phyloP scores from a whole-genome alignment of 768 basidiomycete genomes.

The Pleurotus djamor region DNA sequence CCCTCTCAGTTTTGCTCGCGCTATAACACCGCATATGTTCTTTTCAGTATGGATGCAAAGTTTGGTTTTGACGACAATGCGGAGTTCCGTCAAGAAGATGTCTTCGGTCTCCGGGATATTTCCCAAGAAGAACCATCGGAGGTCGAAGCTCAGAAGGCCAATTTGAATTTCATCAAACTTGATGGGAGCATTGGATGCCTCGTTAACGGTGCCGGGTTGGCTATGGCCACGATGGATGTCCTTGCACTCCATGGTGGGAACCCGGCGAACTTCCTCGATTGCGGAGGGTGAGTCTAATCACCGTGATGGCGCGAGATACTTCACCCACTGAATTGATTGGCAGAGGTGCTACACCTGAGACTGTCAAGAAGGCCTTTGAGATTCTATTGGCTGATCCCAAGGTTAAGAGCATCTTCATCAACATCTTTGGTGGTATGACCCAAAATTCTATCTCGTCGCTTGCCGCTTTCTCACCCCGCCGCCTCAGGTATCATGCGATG shows the following conservation, averaged over 20 bases:
- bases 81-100: constrained; percentile 92
- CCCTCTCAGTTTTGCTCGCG: background rate
- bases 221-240: constrained; percentile 99
- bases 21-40: background rate
- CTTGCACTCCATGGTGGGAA: constrained; percentile 93
- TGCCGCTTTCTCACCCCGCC: background rate
- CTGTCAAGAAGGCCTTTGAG: constrained; percentile 99
- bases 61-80: constrained; percentile 99
- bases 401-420: constrained; percentile 99
- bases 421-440: constrained; percentile 83
- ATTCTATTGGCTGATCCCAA: constrained; percentile 87
- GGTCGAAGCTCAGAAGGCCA: constrained; percentile 95
- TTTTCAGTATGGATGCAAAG: constrained; percentile 95
- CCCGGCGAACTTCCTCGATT: constrained; percentile 98
- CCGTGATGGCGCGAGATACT: background rate
- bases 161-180: constrained; percentile 98
- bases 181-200: constrained; percentile 97
- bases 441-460: background rate
- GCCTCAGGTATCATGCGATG: constrained; percentile 92
- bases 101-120: constrained; percentile 87
- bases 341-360: constrained; percentile 97
- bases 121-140: constrained; percentile 97
- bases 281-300: constrained; percentile 71
- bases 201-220: constrained; percentile 97
- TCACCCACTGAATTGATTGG: background rate